Evolutionary conservation across 2,329 filamentous ascomycete species (phyloP).

Genomic region (Elsinoe ampelina): DNA sequence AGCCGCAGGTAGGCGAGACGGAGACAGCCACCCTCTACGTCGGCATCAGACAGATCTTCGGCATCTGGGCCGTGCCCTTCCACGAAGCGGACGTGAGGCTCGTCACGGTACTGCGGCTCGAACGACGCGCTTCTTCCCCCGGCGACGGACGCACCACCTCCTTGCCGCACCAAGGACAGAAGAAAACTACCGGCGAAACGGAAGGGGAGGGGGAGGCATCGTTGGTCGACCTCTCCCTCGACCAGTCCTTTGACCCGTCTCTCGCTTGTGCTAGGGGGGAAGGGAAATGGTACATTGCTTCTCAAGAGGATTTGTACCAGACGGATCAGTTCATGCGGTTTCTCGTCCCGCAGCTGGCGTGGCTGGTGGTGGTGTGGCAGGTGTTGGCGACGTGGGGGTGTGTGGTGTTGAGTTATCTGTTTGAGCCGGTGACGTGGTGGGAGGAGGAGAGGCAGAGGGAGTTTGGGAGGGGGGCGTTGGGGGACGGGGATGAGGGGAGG

Average conservation of each 20-base stretch:
- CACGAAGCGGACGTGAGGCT: constrained; percentile 46
- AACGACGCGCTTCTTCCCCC: constrained; percentile 13
- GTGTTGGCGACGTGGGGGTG: constrained; percentile 56
- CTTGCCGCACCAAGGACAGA: background rate
- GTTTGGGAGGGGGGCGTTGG: constrained; percentile 12
- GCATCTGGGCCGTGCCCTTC: constrained; percentile 67
- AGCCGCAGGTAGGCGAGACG: no score
- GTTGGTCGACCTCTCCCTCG: background rate
- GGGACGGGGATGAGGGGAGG: constrained; percentile 15
- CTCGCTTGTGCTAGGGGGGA: constrained; percentile 8
- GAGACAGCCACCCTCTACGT: constrained; percentile 53
- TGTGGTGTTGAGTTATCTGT: constrained; percentile 45
- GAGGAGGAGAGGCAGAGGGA: constrained; percentile 31
- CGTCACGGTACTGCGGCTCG: constrained; percentile 26
- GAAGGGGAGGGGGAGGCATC: background rate
- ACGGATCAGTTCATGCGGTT: constrained; percentile 67
- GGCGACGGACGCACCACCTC: constrained; percentile 16
- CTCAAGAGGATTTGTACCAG: constrained; percentile 77
- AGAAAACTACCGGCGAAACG: background rate
- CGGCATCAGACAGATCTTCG: constrained; percentile 63
- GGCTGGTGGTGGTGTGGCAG: constrained; percentile 53
- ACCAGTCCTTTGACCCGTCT: background rate
- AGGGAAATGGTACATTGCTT: constrained; percentile 58
- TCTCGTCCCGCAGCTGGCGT: constrained; percentile 46
- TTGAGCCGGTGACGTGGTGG: constrained; percentile 43